Evolutionary conservation across 2,329 filamentous ascomycete species (phyloP).

Genomic region (Elsinoe australis): DNA sequence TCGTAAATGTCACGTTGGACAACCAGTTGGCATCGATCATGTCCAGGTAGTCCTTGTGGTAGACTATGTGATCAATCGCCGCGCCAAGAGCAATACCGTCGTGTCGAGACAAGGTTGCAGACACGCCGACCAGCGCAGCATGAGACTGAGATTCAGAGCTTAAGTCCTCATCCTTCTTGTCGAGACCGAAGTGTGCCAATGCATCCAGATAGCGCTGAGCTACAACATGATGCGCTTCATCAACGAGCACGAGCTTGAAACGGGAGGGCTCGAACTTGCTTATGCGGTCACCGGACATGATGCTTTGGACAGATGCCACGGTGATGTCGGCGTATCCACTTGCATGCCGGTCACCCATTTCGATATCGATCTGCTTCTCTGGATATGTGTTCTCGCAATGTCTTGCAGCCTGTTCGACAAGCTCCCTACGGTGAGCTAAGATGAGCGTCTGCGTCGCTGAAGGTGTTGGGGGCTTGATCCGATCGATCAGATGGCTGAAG

Average conservation of each 20-base stretch:
- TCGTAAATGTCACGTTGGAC: slow-evolving; percentile 86
- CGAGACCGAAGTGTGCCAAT: slow-evolving; percentile 70
- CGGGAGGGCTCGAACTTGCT: slow-evolving; percentile 67
- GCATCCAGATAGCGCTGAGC: slow-evolving; percentile 68
- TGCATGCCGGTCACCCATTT: slow-evolving; percentile 75
- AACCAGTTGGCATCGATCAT: slow-evolving; percentile 90
- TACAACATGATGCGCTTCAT: slow-evolving; percentile 96
- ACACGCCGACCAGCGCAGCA: slow-evolving; percentile 72
- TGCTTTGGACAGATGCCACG: slow-evolving; percentile 79
- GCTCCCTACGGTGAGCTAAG: slow-evolving; percentile 81
- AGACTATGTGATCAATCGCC: slow-evolving; percentile 91
- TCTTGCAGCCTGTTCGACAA: slow-evolving; percentile 85
- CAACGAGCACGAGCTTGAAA: slow-evolving; percentile 89
- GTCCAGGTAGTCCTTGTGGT: slow-evolving; percentile 76
- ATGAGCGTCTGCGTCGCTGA: slow-evolving; percentile 73
- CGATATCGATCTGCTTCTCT: slow-evolving; percentile 71
- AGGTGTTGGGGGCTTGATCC: slow-evolving; percentile 51
- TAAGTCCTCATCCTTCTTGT: slow-evolving; percentile 39
- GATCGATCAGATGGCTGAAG: slow-evolving; percentile 88
- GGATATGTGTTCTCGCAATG: slow-evolving; percentile 81
- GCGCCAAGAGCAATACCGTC: slow-evolving; percentile 76
- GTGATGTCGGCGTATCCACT: slow-evolving; percentile 84
- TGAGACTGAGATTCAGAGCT: slow-evolving; percentile 35
- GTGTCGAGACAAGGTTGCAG: slow-evolving; percentile 69
- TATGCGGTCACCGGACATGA: slow-evolving; percentile 69